Base-by-base conservation (phyloP, 2,329 filamentous ascomycete species). In the Talaromyces sp. region DNA sequence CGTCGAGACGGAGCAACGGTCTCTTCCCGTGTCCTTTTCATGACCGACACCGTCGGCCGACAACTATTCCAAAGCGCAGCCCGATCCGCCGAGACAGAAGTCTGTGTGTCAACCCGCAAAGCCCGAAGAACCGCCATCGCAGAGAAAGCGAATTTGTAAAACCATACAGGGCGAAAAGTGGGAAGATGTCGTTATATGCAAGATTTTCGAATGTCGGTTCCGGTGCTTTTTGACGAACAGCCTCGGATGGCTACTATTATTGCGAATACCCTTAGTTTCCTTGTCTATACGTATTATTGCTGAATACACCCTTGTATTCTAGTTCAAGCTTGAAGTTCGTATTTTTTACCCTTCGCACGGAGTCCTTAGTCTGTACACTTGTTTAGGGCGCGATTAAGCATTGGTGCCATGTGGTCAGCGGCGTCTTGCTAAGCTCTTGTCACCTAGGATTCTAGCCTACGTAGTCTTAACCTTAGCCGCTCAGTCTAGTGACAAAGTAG, bases 1-100 rank as follows among this genome's bases (percentile, higher is more conserved):
- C 83, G 95, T 25, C 85, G 94, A n/a, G 95, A 99, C 76, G 93
- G 93, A 13, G 91, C 90, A 1, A 97, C 93, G 0, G 93, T 98
- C 2, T 91, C 89, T 70, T 91, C 86, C 13, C 85, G 95, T 22
- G 94, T 99, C 11, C 78, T 98, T 43, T 82, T 83, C 6, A 83
- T 98, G 70, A 89, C 91, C 8, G 93, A 96, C 73, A 77, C 84
- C 56, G 83, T 97, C 10, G 93, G 92, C 0, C 78, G 81, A 61
- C 83, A 84, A 66, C 76, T 98, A 22, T 97, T 91, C 58, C 71
- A 73, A 43, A 75, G 67, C 36, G 75, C 77, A 0, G 53, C 74
- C 8, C 70, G 70, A 40, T 67, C 72, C 19, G 68, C 68, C 27
- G 69, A 68, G 1, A 73, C 68, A 40, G 71, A 72, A 7, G 63